Percentiles rank a stretch among this genome's conserved stretches.
These are phyloP conservation scores for Saprolegnia parasitica DNA, from an alignment of 352 stramenopile species.

Conservation along the genomic window DNA sequence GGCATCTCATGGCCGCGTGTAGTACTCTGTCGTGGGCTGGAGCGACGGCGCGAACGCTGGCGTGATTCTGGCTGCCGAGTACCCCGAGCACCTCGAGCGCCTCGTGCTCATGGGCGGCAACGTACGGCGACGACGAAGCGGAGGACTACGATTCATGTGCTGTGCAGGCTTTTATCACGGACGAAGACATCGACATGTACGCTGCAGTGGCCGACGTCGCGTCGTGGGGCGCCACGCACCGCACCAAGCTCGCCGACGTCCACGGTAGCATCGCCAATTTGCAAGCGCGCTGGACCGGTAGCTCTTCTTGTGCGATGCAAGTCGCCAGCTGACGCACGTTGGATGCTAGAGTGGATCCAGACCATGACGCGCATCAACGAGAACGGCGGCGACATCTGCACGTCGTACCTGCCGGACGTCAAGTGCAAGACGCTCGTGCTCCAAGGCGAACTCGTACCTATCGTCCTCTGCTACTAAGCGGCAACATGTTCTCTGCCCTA, in stretches of 20 bases:
- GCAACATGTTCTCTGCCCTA: not conserved
- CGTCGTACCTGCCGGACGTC: conserved; percentile 54
- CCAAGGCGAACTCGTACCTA: conserved; percentile 35
- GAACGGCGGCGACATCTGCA: conserved; percentile 64
- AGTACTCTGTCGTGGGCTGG: conserved; percentile 71
- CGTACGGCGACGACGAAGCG: conserved; percentile 34
- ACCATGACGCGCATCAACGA: conserved; percentile 34
- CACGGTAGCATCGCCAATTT: conserved; percentile 8
- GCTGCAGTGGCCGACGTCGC: conserved; percentile 44
- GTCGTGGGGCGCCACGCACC: conserved; percentile 36
- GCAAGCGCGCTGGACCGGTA: conserved; percentile 23
- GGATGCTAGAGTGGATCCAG: conserved; percentile 14
- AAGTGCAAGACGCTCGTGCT: conserved; percentile 84
- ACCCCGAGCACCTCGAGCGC: conserved; percentile 58
- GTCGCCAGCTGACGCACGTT: not conserved
- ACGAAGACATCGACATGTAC: conserved; percentile 65
- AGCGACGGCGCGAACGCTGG: conserved; percentile 70
- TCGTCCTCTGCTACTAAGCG: not conserved
- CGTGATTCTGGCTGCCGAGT: conserved; percentile 60
- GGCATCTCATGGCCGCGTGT: not conserved
- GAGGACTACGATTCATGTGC: conserved; percentile 13
- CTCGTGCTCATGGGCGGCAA: conserved; percentile 79
- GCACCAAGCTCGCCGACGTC: conserved; percentile 4
- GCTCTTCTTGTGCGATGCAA: not conserved
- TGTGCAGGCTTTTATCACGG: conserved; percentile 59